These are phyloP conservation scores for Zygoascus bituminiphila DNA, from an alignment of 805 yeast species.

Conservation along the genomic window DNA sequence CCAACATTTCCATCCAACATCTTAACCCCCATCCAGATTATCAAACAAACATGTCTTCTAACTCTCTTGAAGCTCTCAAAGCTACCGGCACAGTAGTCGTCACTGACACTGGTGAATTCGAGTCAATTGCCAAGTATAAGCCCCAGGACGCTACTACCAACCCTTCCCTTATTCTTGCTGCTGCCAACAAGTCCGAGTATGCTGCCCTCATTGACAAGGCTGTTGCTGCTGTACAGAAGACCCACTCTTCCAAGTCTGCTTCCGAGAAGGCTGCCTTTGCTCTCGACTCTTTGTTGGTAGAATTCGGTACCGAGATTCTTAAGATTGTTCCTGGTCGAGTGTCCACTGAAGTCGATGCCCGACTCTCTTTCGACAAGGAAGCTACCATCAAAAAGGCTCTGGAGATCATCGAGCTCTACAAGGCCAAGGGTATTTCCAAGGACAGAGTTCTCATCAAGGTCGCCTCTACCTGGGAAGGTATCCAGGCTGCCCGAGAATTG, in stretches of 20 bases:
- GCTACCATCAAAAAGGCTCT: constrained; percentile 92
- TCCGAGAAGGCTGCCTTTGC: constrained; percentile 67
- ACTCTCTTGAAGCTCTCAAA: constrained; percentile 86
- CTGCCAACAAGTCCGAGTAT: constrained; percentile 83
- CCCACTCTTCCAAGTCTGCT: constrained; percentile 26
- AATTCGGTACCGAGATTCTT: constrained; percentile 90
- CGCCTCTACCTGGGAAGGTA: constrained; percentile 99
- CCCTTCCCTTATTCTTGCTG: constrained; percentile 95
- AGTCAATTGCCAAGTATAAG: constrained; percentile 91
- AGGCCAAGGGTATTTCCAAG: constrained; percentile 74
- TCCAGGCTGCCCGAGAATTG: constrained; percentile 94
- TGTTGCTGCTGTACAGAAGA: constrained; percentile 70
- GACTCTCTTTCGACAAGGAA: constrained; percentile 90
- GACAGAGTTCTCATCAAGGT: constrained; percentile 91
- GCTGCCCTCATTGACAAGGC: constrained; percentile 86
- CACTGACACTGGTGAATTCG: constrained; percentile 98
- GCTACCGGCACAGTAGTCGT: constrained; percentile 94
- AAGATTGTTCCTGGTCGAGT: constrained; percentile 98
- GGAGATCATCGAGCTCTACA: constrained; percentile 79
- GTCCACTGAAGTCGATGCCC: constrained; percentile 98
- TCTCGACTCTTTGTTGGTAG: constrained; percentile 86
- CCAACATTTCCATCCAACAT: not conserved
- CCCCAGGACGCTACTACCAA: constrained; percentile 99
- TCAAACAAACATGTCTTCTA: constrained; percentile 22
- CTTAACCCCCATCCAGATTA: not conserved